These are phyloP conservation scores for Wallacemonas collosoma DNA, from an alignment of 208 protist genomes.

Conservation along the genomic window DNA sequence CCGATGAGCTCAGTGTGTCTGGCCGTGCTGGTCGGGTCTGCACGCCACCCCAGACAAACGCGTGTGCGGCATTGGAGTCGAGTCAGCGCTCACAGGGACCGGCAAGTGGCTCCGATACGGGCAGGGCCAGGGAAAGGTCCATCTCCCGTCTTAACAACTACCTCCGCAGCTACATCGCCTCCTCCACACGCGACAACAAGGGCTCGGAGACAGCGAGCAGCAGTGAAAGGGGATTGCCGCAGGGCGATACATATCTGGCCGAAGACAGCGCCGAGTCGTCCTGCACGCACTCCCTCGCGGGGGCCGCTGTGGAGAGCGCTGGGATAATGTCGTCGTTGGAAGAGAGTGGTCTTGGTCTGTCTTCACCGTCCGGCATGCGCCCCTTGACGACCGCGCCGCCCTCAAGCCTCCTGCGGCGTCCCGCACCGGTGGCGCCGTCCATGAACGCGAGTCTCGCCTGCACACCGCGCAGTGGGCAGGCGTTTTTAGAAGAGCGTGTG, in stretches of 20 bases:
- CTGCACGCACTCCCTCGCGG: background rate
- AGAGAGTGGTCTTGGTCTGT: background rate
- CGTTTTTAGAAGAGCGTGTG: conserved; percentile 3
- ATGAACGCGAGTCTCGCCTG: background rate
- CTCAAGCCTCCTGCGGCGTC: background rate
- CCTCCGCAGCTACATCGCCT: background rate
- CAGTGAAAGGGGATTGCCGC: background rate
- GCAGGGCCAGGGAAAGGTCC: background rate
- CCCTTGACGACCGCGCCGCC: conserved; percentile 1
- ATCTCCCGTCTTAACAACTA: conserved; percentile 1
- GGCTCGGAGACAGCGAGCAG: background rate
- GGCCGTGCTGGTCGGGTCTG: background rate
- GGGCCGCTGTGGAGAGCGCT: background rate
- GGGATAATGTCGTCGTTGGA: conserved; percentile 1
- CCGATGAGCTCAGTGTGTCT: background rate
- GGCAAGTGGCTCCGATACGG: background rate
- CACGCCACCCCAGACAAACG: background rate
- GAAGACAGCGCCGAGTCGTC: background rate
- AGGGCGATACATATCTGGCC: background rate
- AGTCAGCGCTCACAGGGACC: conserved; percentile 10
- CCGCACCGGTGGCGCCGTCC: background rate
- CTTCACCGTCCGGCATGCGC: conserved; percentile 4
- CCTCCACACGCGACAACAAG: background rate
- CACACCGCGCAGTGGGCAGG: background rate
- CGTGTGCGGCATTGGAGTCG: background rate